A percentile compares a stretch with the other conserved stretches of the same genome.
phyloP scores from a whole-genome alignment of 169 alveolate genomes.

The Blepharisma undulans region DNA sequence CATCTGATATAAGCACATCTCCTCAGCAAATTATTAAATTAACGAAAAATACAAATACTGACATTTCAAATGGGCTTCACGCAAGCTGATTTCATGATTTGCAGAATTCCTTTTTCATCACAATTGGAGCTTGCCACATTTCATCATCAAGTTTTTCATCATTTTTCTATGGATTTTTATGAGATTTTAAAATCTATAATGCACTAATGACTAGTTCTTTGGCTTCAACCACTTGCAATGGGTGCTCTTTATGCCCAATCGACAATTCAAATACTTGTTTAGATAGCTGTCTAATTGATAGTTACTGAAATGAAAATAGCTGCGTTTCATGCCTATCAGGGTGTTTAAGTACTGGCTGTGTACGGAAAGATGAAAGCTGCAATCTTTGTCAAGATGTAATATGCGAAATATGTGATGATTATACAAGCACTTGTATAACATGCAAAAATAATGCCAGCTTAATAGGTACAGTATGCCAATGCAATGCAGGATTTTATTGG shows the following conservation, averaged over 20 bases:
- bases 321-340: background rate
- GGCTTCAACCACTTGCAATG: background rate
- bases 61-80: background rate
- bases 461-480: background rate
- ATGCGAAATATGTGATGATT: conserved; percentile 6
- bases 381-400: background rate
- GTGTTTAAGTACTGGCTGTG: background rate
- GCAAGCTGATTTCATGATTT: background rate
- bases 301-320: background rate
- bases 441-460: background rate
- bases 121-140: background rate
- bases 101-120: background rate
- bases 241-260: background rate
- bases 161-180: background rate
- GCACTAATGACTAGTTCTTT: background rate
- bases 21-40: background rate
- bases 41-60: background rate
- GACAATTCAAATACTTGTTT: background rate
- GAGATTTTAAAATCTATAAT: background rate
- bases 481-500: background rate
- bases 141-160: background rate
- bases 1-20: background rate
- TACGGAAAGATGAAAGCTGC: background rate
- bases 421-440: background rate
- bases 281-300: background rate